Evolutionary conservation across 345 rosid genomes (phyloP).

Genomic region (Eucalyptus brandiana): DNA sequence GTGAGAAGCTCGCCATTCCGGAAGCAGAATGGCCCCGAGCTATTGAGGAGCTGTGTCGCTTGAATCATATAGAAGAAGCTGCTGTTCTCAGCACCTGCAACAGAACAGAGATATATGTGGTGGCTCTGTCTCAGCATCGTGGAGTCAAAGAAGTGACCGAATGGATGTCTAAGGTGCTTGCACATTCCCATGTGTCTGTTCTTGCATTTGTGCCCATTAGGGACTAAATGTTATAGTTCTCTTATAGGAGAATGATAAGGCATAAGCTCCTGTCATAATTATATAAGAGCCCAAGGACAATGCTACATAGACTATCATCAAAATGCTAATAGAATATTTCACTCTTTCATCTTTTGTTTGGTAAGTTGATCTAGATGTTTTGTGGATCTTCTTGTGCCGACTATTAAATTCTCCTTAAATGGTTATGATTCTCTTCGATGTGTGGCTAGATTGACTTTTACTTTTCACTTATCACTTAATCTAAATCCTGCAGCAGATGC

Average conservation of each 20-base stretch:
- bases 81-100: slow-evolving; percentile 82
- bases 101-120: slow-evolving; percentile 71
- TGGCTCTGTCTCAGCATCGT: slow-evolving; percentile 69
- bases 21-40: slow-evolving; percentile 87
- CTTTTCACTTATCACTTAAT: background rate
- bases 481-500: background rate
- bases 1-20: slow-evolving; percentile 73
- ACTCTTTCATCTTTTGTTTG: background rate
- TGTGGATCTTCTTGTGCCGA: background rate
- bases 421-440: background rate
- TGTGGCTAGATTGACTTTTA: background rate
- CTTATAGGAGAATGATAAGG: background rate
- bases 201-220: background rate
- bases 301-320: background rate
- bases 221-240: background rate
- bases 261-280: background rate
- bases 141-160: slow-evolving; percentile 83
- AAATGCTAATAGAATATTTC: background rate
- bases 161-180: slow-evolving; percentile 79
- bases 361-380: background rate
- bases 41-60: slow-evolving; percentile 64
- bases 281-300: background rate
- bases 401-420: background rate
- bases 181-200: background rate
- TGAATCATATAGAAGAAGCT: slow-evolving; percentile 89